Conservation (phyloP, 257 asterid species). For the Solanum acaule region DNA sequence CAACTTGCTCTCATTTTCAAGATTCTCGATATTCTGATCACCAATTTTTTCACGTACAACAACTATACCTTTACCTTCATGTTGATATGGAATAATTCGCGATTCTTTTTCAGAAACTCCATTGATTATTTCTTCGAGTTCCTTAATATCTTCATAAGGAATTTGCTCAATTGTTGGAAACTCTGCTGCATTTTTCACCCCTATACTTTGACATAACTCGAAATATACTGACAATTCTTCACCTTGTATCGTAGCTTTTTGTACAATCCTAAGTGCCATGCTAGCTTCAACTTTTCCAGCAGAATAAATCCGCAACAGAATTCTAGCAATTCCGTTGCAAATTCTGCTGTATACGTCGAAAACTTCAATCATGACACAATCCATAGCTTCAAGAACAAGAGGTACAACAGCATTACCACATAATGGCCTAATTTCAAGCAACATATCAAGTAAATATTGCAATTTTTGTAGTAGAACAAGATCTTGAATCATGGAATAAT, state of each 20-base stretch:
- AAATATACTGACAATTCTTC: slow-evolving; percentile 49
- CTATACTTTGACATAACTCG: slow-evolving; percentile 52
- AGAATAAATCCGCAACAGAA: slow-evolving; percentile 36
- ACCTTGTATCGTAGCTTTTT: slow-evolving; percentile 47
- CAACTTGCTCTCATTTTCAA: neutral
- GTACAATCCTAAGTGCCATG: slow-evolving; percentile 40
- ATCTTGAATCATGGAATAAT: slow-evolving; percentile 25
- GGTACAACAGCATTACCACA: slow-evolving; percentile 28
- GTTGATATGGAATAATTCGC: neutral
- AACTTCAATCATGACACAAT: slow-evolving; percentile 47
- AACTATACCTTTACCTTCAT: slow-evolving; percentile 15
- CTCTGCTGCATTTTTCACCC: slow-evolving; percentile 43
- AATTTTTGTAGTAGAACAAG: slow-evolving; percentile 36
- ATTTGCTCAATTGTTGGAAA: slow-evolving; percentile 40
- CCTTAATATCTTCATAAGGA: slow-evolving; percentile 50
- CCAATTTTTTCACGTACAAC: neutral
- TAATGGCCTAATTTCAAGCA: slow-evolving; percentile 54
- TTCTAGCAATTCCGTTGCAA: slow-evolving; percentile 52
- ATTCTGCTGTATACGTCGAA: slow-evolving; percentile 57
- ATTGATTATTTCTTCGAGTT: slow-evolving; percentile 48
- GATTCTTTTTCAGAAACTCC: slow-evolving; percentile 9
- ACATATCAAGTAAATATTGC: slow-evolving; percentile 45
- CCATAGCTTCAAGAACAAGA: slow-evolving; percentile 60
- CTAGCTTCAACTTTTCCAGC: slow-evolving; percentile 44
- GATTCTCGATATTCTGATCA: neutral